Evolutionary conservation across 2,329 filamentous ascomycete species (phyloP).

Genomic region (Thielaviopsis cerberus): DNA sequence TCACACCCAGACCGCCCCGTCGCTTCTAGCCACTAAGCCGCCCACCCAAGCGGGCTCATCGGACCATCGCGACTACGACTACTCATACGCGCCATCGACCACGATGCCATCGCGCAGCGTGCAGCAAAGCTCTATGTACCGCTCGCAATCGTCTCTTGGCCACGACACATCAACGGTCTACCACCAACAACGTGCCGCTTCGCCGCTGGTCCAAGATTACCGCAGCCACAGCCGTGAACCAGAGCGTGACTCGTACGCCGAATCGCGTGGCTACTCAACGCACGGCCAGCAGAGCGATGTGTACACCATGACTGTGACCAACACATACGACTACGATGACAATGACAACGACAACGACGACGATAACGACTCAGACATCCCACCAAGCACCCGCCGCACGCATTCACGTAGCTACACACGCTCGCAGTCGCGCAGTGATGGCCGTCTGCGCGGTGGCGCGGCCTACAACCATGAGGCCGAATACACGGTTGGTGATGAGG

Average conservation of each 20-base stretch:
- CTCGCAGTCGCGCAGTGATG: not conserved
- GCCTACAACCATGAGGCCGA: constrained; percentile 24
- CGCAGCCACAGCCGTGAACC: not conserved
- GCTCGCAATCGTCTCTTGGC: constrained; percentile 2
- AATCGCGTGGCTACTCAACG: not conserved
- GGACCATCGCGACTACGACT: not conserved
- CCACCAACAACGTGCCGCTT: not conserved
- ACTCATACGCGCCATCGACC: not conserved
- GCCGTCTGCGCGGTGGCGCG: constrained; percentile 23
- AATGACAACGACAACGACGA: constrained; percentile 14
- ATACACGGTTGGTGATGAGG: constrained; percentile 37
- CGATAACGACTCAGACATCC: constrained; percentile 9
- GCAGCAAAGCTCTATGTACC: constrained; percentile 7
- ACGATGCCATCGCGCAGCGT: not conserved
- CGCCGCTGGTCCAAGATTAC: constrained; percentile 6
- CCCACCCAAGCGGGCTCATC: not conserved
- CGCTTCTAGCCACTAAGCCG: constrained; percentile 2
- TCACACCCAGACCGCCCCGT: constrained; percentile 8
- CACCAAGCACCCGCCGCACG: constrained; percentile 15
- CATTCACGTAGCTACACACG: constrained; percentile 17
- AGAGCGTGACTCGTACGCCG: not conserved
- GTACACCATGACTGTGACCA: constrained; percentile 7
- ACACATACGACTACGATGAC: constrained; percentile 8
- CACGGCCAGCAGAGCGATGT: constrained; percentile 4
- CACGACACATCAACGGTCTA: not conserved